Base-by-base conservation (phyloP, 1,139 yeast species). In the Pneumocystis canis region DNA sequence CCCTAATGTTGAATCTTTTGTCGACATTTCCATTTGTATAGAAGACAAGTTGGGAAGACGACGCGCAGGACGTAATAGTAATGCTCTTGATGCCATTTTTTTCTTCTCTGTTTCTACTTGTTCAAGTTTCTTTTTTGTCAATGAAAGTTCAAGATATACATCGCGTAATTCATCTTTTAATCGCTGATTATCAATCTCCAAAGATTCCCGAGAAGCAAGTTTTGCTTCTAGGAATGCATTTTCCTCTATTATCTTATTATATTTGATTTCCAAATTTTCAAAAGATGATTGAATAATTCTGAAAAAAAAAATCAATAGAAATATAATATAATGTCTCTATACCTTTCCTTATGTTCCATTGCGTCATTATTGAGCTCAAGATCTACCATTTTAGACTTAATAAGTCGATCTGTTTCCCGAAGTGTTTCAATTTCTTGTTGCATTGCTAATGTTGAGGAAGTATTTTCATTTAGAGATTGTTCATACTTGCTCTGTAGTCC, bases 311-410 rank as follows among this genome's bases (percentile, higher is more conserved):
- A 16, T 31, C 35, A 58, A 7, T 31, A 37, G 14, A 28, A 35
- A 16, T 32, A 32, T 58, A 58, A 65, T 18, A 57, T 25, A 1
- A 11, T 28, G 5, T 25, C 9, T 20, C 11, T 11, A 57, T 20
- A 66, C 68, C 72, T 68, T 37, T 72, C 76, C 30, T 69, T 70
- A 25, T 73, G 70, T 65, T 75, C 77, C 71, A 75, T 72, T 62
- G 74, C 76, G 64, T 75, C 77, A 63, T 74, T 74, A 40, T 70
- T 73, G 70, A 73, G 71, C 65, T 75, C 77, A 9, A 73, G 73
- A 53, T 75, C 77, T n/a, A 74, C 67, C n/a, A 75, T 68, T 56
- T 70, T 68, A 20, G 67, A 64, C 58, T 67, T 58, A 28, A 59
- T 59, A 41, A 25, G 32, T 18, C 18, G 33, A 39, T 70, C 72